phyloP scores from a whole-genome alignment of 768 basidiomycete genomes.

The Tulasnella sp. region DNA sequence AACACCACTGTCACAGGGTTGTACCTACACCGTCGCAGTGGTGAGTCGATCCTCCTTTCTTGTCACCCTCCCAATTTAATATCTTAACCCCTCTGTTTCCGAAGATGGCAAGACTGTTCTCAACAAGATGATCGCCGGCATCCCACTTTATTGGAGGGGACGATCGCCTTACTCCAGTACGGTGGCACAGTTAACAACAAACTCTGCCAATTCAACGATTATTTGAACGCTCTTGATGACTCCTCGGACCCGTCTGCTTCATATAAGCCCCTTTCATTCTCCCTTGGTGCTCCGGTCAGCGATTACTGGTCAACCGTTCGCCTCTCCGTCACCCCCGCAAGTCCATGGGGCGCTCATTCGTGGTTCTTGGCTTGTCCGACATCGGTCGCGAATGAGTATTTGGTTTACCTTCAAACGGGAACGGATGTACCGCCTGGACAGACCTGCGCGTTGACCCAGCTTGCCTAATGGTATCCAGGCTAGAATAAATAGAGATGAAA shows the following conservation, averaged over 20 bases:
- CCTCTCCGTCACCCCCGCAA: neutral
- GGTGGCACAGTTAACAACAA: neutral
- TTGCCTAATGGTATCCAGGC: neutral
- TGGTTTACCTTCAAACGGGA: neutral
- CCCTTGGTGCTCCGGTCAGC: neutral
- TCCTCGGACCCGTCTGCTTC: neutral
- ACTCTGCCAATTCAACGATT: neutral
- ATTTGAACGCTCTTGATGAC: constrained; percentile 1
- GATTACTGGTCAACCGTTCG: neutral
- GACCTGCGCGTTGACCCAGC: neutral
- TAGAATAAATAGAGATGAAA: neutral
- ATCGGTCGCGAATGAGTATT: neutral
- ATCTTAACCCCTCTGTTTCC: neutral
- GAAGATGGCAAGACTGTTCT: constrained; percentile 54
- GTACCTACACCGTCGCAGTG: neutral
- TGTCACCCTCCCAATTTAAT: neutral
- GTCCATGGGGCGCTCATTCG: neutral
- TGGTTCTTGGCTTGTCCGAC: neutral
- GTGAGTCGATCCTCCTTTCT: neutral
- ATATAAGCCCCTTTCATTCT: neutral
- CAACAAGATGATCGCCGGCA: neutral
- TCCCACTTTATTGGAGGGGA: neutral
- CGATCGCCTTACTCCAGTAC: neutral
- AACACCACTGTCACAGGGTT: neutral
- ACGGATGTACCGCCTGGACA: neutral